Conservation (phyloP, 1,139 yeast genomes). For the Sugiyamaella xylanicola region DNA sequence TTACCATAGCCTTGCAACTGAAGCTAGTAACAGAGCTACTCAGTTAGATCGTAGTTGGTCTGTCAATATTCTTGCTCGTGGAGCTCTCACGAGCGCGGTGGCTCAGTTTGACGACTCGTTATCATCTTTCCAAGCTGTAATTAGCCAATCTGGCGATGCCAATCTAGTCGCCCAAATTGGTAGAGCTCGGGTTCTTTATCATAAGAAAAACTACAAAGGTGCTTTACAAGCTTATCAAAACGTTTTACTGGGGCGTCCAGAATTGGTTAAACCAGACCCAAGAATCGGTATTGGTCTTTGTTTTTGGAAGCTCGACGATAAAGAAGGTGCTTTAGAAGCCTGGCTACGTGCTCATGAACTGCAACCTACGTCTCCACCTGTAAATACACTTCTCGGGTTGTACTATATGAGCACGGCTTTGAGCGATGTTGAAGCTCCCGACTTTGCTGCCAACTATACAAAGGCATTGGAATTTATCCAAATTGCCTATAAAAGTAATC, state of each 20-base stretch:
- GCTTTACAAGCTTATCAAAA: constrained; percentile 86
- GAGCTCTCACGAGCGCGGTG: constrained; percentile 54
- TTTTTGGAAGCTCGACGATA: constrained; percentile 84
- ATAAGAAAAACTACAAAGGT: constrained; percentile 67
- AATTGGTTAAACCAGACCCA: constrained; percentile 78
- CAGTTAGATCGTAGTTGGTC: constrained; percentile 48
- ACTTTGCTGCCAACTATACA: constrained; percentile 42
- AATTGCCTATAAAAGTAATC: constrained; percentile 42
- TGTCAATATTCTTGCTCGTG: constrained; percentile 63
- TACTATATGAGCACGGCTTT: constrained; percentile 69
- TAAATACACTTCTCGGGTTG: constrained; percentile 65
- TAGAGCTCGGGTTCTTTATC: constrained; percentile 78
- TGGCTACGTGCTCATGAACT: constrained; percentile 82
- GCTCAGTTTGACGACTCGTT: constrained; percentile 61
- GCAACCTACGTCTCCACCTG: constrained; percentile 61
- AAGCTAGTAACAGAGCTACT: constrained; percentile 38
- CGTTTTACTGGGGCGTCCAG: constrained; percentile 72
- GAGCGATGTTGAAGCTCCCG: constrained; percentile 38
- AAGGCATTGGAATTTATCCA: constrained; percentile 44
- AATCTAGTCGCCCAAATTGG: constrained; percentile 82
- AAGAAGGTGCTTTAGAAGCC: constrained; percentile 70
- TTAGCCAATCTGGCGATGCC: constrained; percentile 44
- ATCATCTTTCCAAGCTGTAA: constrained; percentile 51
- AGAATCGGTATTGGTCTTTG: constrained; percentile 94
- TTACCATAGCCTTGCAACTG: constrained; percentile 38